Conservation (phyloP, 2,329 filamentous ascomycete species). For the Xylariaceae sp. region DNA sequence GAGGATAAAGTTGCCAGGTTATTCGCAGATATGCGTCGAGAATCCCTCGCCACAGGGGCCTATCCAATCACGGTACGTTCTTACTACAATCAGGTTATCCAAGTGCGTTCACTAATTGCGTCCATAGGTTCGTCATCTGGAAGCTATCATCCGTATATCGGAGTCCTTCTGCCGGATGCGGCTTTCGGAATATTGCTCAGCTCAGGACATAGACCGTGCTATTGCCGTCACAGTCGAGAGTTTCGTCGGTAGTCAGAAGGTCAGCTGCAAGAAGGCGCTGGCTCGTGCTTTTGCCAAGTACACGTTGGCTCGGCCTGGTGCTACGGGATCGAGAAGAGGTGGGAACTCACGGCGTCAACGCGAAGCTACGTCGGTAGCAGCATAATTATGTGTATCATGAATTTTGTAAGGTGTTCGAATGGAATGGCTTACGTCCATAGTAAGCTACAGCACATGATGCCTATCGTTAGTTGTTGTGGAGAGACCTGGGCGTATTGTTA, state of each 20-base stretch:
- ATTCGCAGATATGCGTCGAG: conserved; percentile 92
- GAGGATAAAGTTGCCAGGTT: conserved; percentile 92
- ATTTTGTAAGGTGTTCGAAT: conserved; percentile 1
- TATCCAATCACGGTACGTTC: conserved; percentile 91
- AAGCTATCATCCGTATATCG: conserved; percentile 93
- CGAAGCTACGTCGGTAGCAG: conserved; percentile 20
- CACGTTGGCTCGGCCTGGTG: conserved; percentile 52
- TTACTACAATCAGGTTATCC: background rate
- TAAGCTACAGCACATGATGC: background rate
- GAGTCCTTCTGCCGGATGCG: conserved; percentile 98
- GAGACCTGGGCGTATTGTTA: background rate
- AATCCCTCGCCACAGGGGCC: conserved; percentile 86
- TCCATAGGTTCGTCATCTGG: conserved; percentile 81
- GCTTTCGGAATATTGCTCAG: conserved; percentile 87
- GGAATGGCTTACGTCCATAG: background rate
- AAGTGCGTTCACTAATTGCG: conserved; percentile 17
- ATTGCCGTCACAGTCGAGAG: conserved; percentile 96
- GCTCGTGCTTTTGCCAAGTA: conserved; percentile 96
- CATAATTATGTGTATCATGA: conserved; percentile 10
- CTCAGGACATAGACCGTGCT: conserved; percentile 89
- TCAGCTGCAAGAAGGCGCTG: conserved; percentile 95
- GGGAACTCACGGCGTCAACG: conserved; percentile 23
- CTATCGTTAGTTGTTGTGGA: conserved; percentile 1
- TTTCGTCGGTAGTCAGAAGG: conserved; percentile 93
- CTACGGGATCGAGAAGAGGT: conserved; percentile 17